Conservation (phyloP, 2,329 filamentous ascomycete genomes). For the Acrocalymma vagum region DNA sequence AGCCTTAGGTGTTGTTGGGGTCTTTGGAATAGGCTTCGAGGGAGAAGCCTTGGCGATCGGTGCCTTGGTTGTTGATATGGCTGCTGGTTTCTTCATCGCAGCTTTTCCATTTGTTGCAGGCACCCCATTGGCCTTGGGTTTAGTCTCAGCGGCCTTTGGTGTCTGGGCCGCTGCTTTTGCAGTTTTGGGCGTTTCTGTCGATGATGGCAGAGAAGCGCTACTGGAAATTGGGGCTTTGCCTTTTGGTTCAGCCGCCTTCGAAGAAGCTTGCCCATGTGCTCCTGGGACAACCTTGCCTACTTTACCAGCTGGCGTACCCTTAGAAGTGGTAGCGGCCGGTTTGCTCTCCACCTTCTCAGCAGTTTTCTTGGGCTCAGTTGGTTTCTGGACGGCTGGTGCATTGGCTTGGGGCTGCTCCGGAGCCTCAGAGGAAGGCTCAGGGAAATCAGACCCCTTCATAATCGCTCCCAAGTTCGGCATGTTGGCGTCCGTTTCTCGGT, state of each 20-base stretch:
- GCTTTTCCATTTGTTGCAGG: conserved; percentile 29
- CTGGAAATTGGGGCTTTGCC: conserved; percentile 47
- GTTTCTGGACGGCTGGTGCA: too few species aligned
- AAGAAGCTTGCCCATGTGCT: conserved; percentile 50
- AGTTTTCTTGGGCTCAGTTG: conserved; percentile 10
- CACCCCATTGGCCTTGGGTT: conserved; percentile 26
- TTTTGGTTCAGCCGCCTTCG: conserved; percentile 52
- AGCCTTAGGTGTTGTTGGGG: conserved; percentile 33
- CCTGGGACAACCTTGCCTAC: conserved; percentile 55
- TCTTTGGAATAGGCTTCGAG: conserved; percentile 40
- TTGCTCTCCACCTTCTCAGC: neutral
- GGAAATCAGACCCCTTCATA: conserved; percentile 47
- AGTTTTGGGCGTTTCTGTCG: conserved; percentile 41
- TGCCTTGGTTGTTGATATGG: conserved; percentile 42
- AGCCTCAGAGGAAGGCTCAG: conserved; percentile 28
- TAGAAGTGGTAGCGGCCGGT: conserved; percentile 17
- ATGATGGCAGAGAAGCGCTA: conserved; percentile 39
- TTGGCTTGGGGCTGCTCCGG: conserved; percentile 5
- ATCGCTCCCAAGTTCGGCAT: conserved; percentile 43
- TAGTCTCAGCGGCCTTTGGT: conserved; percentile 21
- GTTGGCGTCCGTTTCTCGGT: conserved; percentile 33
- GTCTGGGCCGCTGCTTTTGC: conserved; percentile 14
- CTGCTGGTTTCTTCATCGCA: conserved; percentile 39
- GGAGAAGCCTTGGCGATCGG: conserved; percentile 30
- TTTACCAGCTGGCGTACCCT: conserved; percentile 41